Conservation (phyloP, 768 basidiomycete species). For the Lactarius tabidus region DNA sequence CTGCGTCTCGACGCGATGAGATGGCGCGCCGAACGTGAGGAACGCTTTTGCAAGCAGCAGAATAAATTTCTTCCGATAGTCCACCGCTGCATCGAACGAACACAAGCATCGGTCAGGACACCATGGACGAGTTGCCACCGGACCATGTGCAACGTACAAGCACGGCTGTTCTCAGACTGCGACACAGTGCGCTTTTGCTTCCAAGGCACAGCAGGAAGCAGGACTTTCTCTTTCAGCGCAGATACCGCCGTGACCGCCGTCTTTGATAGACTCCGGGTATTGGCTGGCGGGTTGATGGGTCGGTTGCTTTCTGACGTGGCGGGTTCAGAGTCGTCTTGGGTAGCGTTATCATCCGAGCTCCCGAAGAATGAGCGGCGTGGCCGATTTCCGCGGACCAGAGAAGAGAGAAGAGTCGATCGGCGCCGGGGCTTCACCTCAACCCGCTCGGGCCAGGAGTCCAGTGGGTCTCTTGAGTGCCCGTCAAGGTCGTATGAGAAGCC, state of each 20-base stretch:
- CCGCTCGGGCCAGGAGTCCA: slow-evolving; percentile 19
- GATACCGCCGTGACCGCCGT: slow-evolving; percentile 18
- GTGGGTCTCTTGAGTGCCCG: slow-evolving; percentile 3
- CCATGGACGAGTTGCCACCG: not conserved
- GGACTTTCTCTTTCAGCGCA: slow-evolving; percentile 13
- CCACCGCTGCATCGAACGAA: slow-evolving; percentile 1
- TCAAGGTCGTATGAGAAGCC: slow-evolving; percentile 9
- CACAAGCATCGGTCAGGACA: not conserved
- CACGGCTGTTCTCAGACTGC: slow-evolving; percentile 19
- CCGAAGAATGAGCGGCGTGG: slow-evolving; percentile 20
- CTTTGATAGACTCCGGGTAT: slow-evolving; percentile 4
- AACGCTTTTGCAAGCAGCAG: slow-evolving; percentile 83
- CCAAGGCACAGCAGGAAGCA: slow-evolving; percentile 13
- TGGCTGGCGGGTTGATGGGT: not conserved
- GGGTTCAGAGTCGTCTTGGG: not conserved
- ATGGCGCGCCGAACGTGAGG: slow-evolving; percentile 90
- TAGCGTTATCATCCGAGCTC: not conserved
- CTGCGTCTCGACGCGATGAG: slow-evolving; percentile 89
- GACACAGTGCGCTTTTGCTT: slow-evolving; percentile 8
- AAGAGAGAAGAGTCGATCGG: slow-evolving; percentile 15
- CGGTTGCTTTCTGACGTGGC: not conserved
- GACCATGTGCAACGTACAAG: slow-evolving; percentile 10
- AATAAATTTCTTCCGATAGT: slow-evolving; percentile 59
- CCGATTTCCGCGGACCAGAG: slow-evolving; percentile 16
- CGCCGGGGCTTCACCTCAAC: slow-evolving; percentile 19